phyloP scores from a whole-genome alignment of 2,329 filamentous ascomycete species.

The Tympanopsis confertula region DNA sequence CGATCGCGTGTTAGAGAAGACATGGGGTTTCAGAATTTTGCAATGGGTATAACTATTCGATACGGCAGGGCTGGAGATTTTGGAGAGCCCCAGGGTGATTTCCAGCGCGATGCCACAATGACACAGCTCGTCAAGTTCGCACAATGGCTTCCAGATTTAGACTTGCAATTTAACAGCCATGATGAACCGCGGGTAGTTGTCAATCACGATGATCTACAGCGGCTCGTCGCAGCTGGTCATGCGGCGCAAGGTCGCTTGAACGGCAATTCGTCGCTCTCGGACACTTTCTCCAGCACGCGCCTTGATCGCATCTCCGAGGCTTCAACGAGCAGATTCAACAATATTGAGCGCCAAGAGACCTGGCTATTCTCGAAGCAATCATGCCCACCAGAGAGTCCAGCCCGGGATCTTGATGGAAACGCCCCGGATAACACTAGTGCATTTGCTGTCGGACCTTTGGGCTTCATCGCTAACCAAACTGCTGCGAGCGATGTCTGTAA shows the following conservation, averaged over 20 bases:
- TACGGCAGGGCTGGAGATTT: not conserved
- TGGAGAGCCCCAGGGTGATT: not conserved
- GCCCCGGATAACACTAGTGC: too few species aligned
- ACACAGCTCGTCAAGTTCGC: too few species aligned
- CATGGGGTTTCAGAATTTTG: not conserved
- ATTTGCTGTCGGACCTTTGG: slow-evolving; percentile 58
- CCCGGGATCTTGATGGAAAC: slow-evolving; percentile 55
- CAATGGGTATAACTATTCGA: not conserved
- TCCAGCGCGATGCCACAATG: too few species aligned
- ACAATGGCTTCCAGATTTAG: slow-evolving; percentile 82
- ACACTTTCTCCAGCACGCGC: slow-evolving; percentile 63
- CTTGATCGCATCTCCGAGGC: slow-evolving; percentile 62
- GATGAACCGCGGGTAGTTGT: slow-evolving; percentile 87
- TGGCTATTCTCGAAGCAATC: slow-evolving; percentile 84
- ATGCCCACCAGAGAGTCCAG: slow-evolving; percentile 69
- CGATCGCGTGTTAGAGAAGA: slow-evolving; percentile 6
- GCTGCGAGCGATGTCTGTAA: slow-evolving; percentile 86
- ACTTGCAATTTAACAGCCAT: slow-evolving; percentile 87
- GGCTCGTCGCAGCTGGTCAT: slow-evolving; percentile 47
- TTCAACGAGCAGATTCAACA: slow-evolving; percentile 75
- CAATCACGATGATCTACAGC: slow-evolving; percentile 67
- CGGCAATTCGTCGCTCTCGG: too few species aligned
- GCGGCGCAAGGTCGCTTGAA: too few species aligned
- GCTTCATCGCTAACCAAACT: slow-evolving; percentile 78
- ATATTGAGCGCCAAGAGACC: slow-evolving; percentile 76